Base-by-base conservation (phyloP, 1,284 basidiomycete species). In the Porodaedalea pini region DNA sequence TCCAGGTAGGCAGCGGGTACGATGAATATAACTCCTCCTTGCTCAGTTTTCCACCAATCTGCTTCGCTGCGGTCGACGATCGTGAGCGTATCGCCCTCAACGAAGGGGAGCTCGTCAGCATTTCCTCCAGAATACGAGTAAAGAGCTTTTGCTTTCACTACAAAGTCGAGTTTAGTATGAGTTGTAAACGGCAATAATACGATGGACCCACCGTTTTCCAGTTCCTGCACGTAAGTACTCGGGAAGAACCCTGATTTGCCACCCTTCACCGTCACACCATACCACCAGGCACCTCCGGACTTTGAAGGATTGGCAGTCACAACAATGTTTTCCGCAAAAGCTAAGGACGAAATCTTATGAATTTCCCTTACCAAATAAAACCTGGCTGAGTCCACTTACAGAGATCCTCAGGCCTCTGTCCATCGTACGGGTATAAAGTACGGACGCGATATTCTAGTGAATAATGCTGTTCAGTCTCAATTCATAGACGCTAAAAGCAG, bases 11-110 rank as follows among this genome's bases (percentile, higher is more conserved):
- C 83, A 40, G 92, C 91, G 47, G 94, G 94, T 2, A 94, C 92
- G 66, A 94, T 85, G 73, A 90, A 90, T 58, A 95, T 84, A 59
- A 85, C 73, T 34, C 93, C 93, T 56, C 81, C 82, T 68, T 83
- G 81, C 73, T 95, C 93, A 34, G 87, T 88, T 75, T 94, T 96
- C 90, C 91, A 97, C 94, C 94, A 98, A 68, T 92, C 90, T 51
- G 76, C 76, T 64, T 95, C 94, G 58, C 78, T 80, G 54, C 75
- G 80, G 68, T 97, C 94, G 56, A 97, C 80, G 61, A 98, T 85
- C 8, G 76, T 75, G 50, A 97, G 73, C 39, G 72, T 68, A 58
- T 94, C 90, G 59, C 90, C 92, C 73, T 92, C 92, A 8, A 72
- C 72, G 67, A 97, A 91, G 0, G 90, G 78, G 23, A 94, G 76